Conservation (phyloP, 768 basidiomycete species). For the Lentinula sp. region DNA sequence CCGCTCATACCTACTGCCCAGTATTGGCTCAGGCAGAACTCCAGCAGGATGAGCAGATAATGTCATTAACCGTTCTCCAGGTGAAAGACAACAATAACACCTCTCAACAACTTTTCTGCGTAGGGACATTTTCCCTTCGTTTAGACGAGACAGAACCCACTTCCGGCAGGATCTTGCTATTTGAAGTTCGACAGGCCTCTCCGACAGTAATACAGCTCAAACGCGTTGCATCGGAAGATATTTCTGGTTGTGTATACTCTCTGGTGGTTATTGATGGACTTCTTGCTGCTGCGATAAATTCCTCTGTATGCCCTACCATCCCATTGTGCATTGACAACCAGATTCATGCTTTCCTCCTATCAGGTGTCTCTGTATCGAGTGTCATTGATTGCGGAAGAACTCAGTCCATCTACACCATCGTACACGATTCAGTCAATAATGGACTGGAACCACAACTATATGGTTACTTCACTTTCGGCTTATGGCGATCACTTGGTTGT, state of each 20-base stretch:
- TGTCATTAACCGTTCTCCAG: slow-evolving; percentile 37
- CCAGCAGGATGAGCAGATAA: slow-evolving; percentile 56
- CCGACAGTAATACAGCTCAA: slow-evolving; percentile 20
- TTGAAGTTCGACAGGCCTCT: slow-evolving; percentile 30
- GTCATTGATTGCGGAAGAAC: slow-evolving; percentile 18
- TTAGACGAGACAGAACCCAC: slow-evolving; percentile 43
- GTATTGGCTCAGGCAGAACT: slow-evolving; percentile 24
- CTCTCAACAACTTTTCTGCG: slow-evolving; percentile 38
- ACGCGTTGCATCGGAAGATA: slow-evolving; percentile 36
- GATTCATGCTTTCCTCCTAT: not conserved
- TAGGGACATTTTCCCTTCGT: slow-evolving; percentile 39
- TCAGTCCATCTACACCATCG: slow-evolving; percentile 15
- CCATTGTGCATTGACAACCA: not conserved
- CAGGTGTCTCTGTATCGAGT: slow-evolving; percentile 46
- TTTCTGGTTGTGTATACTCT: slow-evolving; percentile 67
- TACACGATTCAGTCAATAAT: slow-evolving; percentile 37
- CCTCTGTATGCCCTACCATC: slow-evolving; percentile 46
- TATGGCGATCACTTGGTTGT: slow-evolving; percentile 51
- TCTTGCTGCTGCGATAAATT: slow-evolving; percentile 69
- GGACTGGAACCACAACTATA: slow-evolving; percentile 80
- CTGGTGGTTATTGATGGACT: slow-evolving; percentile 40
- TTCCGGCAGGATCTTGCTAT: slow-evolving; percentile 57
- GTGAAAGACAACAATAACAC: not conserved
- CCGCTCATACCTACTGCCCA: not conserved
- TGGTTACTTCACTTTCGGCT: slow-evolving; percentile 61